Conservation (phyloP, 306 rosid genomes). For the Vigna angularis region DNA sequence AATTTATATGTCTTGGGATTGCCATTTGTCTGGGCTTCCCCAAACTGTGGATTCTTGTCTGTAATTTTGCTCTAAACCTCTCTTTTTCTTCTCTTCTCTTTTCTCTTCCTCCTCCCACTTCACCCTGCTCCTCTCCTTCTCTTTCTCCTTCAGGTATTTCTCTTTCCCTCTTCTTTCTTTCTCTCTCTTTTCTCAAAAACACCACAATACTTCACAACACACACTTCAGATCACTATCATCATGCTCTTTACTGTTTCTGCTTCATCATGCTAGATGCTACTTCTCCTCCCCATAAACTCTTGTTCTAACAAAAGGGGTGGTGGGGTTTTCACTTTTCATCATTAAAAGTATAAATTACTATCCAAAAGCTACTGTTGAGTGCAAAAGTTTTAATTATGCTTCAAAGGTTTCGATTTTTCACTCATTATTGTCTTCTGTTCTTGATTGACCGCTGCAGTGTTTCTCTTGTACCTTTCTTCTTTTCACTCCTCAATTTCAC, state of each 20-base stretch:
- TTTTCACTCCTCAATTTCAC: constrained; percentile 7
- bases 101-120: neutral
- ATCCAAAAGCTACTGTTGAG: constrained; percentile 34
- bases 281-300: constrained; percentile 28
- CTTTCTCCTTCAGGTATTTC: constrained; percentile 32
- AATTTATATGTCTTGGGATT: constrained; percentile 73
- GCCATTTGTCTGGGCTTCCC: constrained; percentile 69
- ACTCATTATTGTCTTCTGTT: constrained; percentile 36
- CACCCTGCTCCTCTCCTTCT: neutral
- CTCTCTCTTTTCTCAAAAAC: constrained; percentile 13
- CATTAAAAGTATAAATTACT: constrained; percentile 36
- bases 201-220: neutral
- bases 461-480: neutral
- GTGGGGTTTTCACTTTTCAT: constrained; percentile 27
- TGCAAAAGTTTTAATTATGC: constrained; percentile 36
- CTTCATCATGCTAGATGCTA: constrained; percentile 40
- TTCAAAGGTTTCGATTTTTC: constrained; percentile 28
- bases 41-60: constrained; percentile 52
- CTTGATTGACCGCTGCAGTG: constrained; percentile 27
- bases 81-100: neutral
- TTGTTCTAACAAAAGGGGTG: constrained; percentile 25
- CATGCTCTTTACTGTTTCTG: constrained; percentile 35
- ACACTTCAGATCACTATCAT: constrained; percentile 3
- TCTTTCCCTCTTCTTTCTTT: neutral
- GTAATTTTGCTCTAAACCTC: constrained; percentile 15